phyloP scores from a whole-genome alignment of 1,284 basidiomycete species.

The Naganishia sp. region DNA sequence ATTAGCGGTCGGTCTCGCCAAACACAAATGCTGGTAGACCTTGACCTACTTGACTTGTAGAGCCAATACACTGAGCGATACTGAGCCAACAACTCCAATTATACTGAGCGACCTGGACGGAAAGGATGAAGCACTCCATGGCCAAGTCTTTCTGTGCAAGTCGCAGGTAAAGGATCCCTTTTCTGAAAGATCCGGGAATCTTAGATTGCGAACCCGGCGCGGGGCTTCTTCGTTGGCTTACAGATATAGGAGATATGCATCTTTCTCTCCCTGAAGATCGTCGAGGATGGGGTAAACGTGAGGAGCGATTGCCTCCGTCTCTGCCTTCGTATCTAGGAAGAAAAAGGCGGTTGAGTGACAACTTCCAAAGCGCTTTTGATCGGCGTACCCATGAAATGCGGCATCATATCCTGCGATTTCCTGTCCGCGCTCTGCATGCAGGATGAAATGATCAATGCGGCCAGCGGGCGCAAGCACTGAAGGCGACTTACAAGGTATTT shows the following conservation, averaged over 20 bases:
- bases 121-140: slow-evolving; percentile 75
- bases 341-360: not conserved
- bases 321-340: slow-evolving; percentile 66
- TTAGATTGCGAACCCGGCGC: not conserved
- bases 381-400: slow-evolving; percentile 45
- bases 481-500: slow-evolving; percentile 72
- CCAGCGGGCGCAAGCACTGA: not conserved
- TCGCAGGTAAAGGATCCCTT: slow-evolving; percentile 76
- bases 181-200: slow-evolving; percentile 56
- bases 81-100: slow-evolving; percentile 95
- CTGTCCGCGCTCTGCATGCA: slow-evolving; percentile 45
- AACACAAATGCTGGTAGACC: not conserved
- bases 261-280: slow-evolving; percentile 62
- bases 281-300: slow-evolving; percentile 66
- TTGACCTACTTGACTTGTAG: slow-evolving; percentile 79
- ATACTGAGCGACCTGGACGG: slow-evolving; percentile 81
- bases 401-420: slow-evolving; percentile 54
- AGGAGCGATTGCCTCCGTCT: slow-evolving; percentile 65
- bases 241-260: slow-evolving; percentile 87
- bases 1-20: slow-evolving; percentile 1
- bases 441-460: slow-evolving; percentile 38
- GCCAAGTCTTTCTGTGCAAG: slow-evolving; percentile 79
- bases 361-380: not conserved
- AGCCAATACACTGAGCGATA: slow-evolving; percentile 75
- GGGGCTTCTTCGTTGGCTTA: slow-evolving; percentile 53